Base-by-base conservation (phyloP, 345 rosid genomes). In the Orychophragmus violaceus region DNA sequence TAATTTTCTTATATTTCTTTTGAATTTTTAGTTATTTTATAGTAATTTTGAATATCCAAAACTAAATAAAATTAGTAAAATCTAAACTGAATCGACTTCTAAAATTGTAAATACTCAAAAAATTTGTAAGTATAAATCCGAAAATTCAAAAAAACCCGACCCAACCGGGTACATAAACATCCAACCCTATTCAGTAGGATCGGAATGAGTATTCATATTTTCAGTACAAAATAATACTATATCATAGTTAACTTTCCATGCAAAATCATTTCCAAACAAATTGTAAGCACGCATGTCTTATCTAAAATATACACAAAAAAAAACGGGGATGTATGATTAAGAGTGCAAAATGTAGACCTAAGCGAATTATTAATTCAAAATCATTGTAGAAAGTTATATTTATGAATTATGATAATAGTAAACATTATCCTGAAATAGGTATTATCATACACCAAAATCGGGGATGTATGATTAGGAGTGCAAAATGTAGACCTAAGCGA, bases 291-390 rank as follows among this genome's bases (percentile, higher is more conserved):
- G 64, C 69, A 71, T 53, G 74, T 51, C 33, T 22, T 52, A 3
- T 52, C 48, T 21, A 39, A n/a, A 0, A n/a, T 29, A 41, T 62
- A 24, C 6, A 52, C 39, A 6, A 45, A 2, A 8, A 45, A 2
- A 8, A n/a, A 32, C 0, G 27, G 24, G 24, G 28, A 3, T 54
- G 39, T 18, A 62, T 70, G 55, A 70, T 70, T 62, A 71, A 17
- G 69, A 71, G 75, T 71, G 69, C 63, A 23, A 7, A n/a, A 70
- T 62, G 42, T 60, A 13, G 22, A 52, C 36, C 11, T 52, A 70
- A 53, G 17, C 36, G 0, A 62, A 54, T 44, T 3, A 62, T 62
- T 29, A 10, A 33, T 8, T 35, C 7, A 22, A 16, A 52, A 52
- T 41, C 46, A 70, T 14, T 25, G 11, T 36, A 30, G 61, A 60